Base-by-base conservation (phyloP, 768 basidiomycete species). In the Rubroboletus satanas region DNA sequence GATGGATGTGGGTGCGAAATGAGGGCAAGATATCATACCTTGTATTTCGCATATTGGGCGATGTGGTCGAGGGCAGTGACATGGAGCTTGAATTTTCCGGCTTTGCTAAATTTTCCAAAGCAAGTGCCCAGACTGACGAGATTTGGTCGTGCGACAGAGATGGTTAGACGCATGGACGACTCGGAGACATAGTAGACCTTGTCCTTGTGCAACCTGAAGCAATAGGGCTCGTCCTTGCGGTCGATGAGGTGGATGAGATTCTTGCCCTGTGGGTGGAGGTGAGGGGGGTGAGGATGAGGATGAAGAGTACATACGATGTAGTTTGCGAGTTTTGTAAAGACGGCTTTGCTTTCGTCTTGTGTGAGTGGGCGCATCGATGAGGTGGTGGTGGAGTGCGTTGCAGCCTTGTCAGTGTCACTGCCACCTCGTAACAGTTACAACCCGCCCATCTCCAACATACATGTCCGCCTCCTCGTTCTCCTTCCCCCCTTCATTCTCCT, bases 181-280 rank as follows among this genome's bases (percentile, higher is more conserved):
- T 98, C 91, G 5, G 97, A 95, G 52, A 94, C 93, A 79, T 98
- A 98, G 78, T 85, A 98, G 18, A 99, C 95, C 51, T 93, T 81
- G 71, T 96, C 96, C 65, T 84, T 91, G 67, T 98, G 94, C 35
- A 98, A 73, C 57, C 96, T 85, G 76, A 98, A 98, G 74, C 95
- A 97, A 71, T 96, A 89, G 14, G 92, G 86, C 65, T 97, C 95
- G 68, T 97, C 95, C 61, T 87, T 83, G 66, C 95, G 79, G 78
- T 98, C 96, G 57, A 98, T 91, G 59, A 98, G 81, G 68, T 97
- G 92, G 31, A 98, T 87, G 17, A 99, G 79, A 66, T 98, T 98
- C 73, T 94, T 95, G 57, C 97, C 97, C 93, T 95, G 66, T 18
- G 12, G 15, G 41, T 15, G 42, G 15, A 29, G 55, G 42, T 26